These are phyloP conservation scores for Cucurbita maxima DNA, from an alignment of 306 rosid species.

Conservation along the genomic window DNA sequence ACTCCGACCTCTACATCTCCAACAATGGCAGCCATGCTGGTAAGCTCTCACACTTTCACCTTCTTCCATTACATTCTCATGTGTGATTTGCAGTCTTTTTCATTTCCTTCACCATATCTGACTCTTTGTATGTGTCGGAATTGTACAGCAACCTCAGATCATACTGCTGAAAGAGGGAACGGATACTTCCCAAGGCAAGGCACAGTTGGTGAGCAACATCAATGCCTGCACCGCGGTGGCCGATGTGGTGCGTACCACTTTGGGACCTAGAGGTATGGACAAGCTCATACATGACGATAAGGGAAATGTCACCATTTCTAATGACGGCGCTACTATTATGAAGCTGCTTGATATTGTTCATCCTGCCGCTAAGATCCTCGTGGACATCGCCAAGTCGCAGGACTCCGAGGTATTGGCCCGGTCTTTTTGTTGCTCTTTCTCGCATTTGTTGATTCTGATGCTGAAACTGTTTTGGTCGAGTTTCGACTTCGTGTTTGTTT, in stretches of 20 bases:
- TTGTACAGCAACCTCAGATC: conserved; percentile 94
- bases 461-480: background rate
- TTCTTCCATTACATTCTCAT: background rate
- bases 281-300: conserved; percentile 90
- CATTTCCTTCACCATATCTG: background rate
- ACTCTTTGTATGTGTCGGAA: background rate
- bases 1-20: conserved; percentile 12
- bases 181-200: conserved; percentile 89
- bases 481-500: background rate
- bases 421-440: background rate
- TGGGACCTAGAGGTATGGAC: conserved; percentile 98
- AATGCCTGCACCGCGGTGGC: conserved; percentile 92
- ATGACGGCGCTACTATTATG: conserved; percentile 98
- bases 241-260: conserved; percentile 79
- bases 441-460: background rate
- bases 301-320: conserved; percentile 83
- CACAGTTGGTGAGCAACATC: conserved; percentile 88
- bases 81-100: background rate
- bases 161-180: conserved; percentile 90
- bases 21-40: conserved; percentile 87
- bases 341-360: conserved; percentile 86
- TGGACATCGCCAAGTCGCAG: conserved; percentile 90
- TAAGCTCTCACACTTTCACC: conserved; percentile 12
- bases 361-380: conserved; percentile 95
- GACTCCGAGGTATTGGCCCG: conserved; percentile 63